phyloP scores from a whole-genome alignment of 2,329 filamentous ascomycete species.

The Lasiodiplodia gonubiensis region DNA sequence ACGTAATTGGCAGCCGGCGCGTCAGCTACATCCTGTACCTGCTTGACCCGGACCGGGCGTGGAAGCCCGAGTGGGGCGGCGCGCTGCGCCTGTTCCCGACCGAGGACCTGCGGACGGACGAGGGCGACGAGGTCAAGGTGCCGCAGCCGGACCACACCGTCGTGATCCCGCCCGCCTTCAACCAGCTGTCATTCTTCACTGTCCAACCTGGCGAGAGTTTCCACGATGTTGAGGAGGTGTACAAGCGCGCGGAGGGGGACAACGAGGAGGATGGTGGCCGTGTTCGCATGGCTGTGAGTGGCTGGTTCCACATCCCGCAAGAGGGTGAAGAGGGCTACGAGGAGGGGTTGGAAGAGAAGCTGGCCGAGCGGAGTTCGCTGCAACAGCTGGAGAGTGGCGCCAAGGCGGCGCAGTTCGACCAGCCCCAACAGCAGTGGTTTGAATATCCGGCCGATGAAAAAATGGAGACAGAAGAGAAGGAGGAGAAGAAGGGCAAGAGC shows the following conservation, averaged over 20 bases:
- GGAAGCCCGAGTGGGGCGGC: constrained; percentile 92
- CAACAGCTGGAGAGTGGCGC: constrained; percentile 80
- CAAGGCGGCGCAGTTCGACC: constrained; percentile 87
- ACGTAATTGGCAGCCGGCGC: constrained; percentile 95
- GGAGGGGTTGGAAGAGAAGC: constrained; percentile 83
- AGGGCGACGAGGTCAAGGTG: constrained; percentile 77
- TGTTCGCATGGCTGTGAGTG: constrained; percentile 95
- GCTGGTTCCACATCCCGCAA: constrained; percentile 99
- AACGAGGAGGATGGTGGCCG: constrained; percentile 72
- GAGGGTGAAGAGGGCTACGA: constrained; percentile 91
- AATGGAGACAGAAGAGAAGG: constrained; percentile 55
- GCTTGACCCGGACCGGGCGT: constrained; percentile 87
- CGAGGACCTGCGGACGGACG: constrained; percentile 65
- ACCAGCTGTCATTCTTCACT: constrained; percentile 97
- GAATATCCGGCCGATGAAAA: constrained; percentile 43
- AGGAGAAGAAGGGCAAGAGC: constrained; percentile 42
- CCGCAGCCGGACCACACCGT: constrained; percentile 79
- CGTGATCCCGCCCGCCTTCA: constrained; percentile 91
- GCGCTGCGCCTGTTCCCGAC: constrained; percentile 86
- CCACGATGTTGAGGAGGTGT: constrained; percentile 98
- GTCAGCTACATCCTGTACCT: constrained; percentile 98
- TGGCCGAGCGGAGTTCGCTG: constrained; percentile 87
- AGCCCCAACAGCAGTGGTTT: constrained; percentile 69
- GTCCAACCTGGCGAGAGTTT: constrained; percentile 99
- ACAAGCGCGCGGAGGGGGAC: constrained; percentile 67